Conservation (phyloP, 768 basidiomycete species). For the Lyophyllum shimeji region DNA sequence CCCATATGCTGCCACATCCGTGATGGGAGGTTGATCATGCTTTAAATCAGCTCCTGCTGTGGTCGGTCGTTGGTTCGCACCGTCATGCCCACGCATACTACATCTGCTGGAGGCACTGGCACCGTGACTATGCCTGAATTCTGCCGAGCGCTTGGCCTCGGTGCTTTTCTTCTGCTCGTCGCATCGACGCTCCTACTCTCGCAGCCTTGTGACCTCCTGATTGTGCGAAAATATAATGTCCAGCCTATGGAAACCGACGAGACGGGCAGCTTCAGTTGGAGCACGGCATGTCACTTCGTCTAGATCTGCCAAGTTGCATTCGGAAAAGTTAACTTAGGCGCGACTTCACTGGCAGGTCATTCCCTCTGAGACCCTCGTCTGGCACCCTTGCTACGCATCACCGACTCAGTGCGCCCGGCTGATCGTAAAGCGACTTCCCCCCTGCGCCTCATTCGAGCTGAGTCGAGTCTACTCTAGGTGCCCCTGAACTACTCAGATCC, state of each 20-base stretch:
- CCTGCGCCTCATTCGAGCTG: background rate
- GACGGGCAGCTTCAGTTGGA: conserved; percentile 3
- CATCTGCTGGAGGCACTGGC: background rate
- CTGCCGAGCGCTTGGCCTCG: background rate
- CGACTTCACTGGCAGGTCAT: conserved; percentile 11
- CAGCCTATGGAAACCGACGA: background rate
- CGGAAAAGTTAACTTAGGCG: background rate
- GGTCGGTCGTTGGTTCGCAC: background rate
- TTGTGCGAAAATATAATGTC: background rate
- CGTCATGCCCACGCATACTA: background rate
- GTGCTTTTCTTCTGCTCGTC: background rate
- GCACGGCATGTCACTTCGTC: background rate
- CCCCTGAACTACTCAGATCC: conserved; percentile 46
- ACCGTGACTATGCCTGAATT: background rate
- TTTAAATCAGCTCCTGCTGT: background rate
- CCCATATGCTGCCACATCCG: too few species aligned
- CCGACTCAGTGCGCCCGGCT: conserved; percentile 30
- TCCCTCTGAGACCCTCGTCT: conserved; percentile 19
- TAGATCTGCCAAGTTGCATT: background rate
- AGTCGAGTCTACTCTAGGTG: conserved; percentile 28
- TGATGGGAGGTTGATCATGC: too few species aligned
- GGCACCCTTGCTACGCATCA: conserved; percentile 23
- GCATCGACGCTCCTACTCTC: background rate
- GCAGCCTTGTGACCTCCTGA: too few species aligned
- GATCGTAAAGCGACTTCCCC: conserved; percentile 15